phyloP scores from a whole-genome alignment of 2,329 filamentous ascomycete species.

The Arthrobotrys megalospora region DNA sequence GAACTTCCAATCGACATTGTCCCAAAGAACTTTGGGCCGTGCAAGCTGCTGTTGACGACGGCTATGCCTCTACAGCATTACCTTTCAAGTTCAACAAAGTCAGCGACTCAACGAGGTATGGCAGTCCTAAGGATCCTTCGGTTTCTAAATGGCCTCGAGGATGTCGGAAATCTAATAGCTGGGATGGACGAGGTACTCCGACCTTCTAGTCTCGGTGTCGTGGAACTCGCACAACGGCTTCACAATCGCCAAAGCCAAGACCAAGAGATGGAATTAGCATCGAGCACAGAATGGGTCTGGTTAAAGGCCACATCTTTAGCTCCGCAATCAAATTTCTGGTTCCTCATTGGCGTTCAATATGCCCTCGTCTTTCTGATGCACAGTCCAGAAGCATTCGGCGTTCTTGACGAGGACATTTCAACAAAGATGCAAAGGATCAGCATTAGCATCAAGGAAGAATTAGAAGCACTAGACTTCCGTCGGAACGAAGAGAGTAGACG shows the following conservation, averaged over 20 bases:
- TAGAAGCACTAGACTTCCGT: conserved; percentile 23
- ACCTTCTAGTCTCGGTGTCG: conserved; percentile 16
- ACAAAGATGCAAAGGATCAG: conserved; percentile 19
- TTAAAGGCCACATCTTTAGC: conserved; percentile 18
- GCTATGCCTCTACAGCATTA: conserved; percentile 67
- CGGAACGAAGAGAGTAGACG: conserved; percentile 15
- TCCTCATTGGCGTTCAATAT: conserved; percentile 40
- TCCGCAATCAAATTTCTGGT: conserved; percentile 41
- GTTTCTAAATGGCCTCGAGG: conserved; percentile 67
- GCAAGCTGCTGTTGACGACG: conserved; percentile 67
- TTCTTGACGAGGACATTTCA: background rate
- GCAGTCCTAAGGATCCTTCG: conserved; percentile 67
- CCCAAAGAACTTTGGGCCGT: conserved; percentile 44
- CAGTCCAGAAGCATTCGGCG: conserved; percentile 4
- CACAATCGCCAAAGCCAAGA: background rate
- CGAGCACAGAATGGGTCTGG: conserved; percentile 36
- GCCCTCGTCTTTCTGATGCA: conserved; percentile 30
- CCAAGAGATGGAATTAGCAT: conserved; percentile 1
- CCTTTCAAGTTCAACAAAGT: conserved; percentile 66
- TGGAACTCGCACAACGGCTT: conserved; percentile 32
- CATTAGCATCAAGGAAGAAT: background rate
- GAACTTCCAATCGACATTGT: conserved; percentile 19
- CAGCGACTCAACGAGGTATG: conserved; percentile 65
- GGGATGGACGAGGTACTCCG: conserved; percentile 68
- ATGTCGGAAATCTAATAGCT: conserved; percentile 66